Conservation (phyloP, 129 eudicot genomes). For the Saposhnikovia divaricata region DNA sequence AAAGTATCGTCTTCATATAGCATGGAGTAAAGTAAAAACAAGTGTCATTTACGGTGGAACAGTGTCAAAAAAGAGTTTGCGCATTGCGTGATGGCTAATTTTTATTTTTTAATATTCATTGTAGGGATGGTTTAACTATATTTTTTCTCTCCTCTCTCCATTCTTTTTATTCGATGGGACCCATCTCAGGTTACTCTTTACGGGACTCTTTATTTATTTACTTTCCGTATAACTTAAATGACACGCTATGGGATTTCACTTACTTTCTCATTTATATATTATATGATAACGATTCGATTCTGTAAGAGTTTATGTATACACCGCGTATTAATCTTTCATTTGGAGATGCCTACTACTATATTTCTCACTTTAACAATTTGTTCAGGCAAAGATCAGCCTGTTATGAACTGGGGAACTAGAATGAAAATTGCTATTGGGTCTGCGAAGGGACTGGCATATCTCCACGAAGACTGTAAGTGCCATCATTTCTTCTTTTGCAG, state of each 20-base stretch:
- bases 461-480: conserved; percentile 85
- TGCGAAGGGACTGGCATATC: conserved; percentile 80
- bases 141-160: not conserved
- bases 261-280: not conserved
- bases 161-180: not conserved
- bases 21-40: not conserved
- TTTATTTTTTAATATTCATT: not conserved
- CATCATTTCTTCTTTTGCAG: not conserved
- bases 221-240: not conserved
- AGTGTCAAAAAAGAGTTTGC: not conserved
- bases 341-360: not conserved
- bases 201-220: not conserved
- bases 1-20: not conserved
- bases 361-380: not conserved
- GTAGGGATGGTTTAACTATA: not conserved
- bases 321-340: conserved; percentile 17
- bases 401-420: conserved; percentile 60
- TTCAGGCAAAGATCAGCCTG: conserved; percentile 57
- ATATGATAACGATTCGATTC: not conserved
- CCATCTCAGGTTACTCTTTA: not conserved
- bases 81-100: not conserved
- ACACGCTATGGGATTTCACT: not conserved
- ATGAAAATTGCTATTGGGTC: conserved; percentile 72
- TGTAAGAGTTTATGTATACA: not conserved
- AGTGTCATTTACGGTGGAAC: not conserved